phyloP scores from a whole-genome alignment of 176 grass and related monocot species.

The Melocanna baccifera region DNA sequence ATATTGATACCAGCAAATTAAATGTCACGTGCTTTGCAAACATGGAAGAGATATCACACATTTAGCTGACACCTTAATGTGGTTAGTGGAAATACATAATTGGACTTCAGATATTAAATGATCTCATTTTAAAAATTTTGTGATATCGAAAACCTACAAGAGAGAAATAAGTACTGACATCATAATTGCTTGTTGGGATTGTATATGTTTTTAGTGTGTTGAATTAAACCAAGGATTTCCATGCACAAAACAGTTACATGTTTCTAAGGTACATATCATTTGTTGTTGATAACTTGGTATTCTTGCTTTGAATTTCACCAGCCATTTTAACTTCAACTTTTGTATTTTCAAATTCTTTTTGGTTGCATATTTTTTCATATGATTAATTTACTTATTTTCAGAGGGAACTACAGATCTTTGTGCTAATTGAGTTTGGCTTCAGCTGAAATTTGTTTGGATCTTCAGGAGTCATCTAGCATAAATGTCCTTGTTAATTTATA shows the following conservation, averaged over 20 bases:
- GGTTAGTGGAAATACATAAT: background rate
- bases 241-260: background rate
- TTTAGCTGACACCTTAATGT: background rate
- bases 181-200: background rate
- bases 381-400: background rate
- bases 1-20: background rate
- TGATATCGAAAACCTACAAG: background rate
- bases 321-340: background rate
- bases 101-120: background rate
- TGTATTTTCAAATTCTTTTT: background rate
- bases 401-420: background rate
- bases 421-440: slow-evolving; percentile 18
- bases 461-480: background rate
- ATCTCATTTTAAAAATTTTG: background rate
- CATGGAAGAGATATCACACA: background rate
- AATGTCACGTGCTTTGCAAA: background rate
- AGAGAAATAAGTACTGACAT: background rate
- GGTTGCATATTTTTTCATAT: background rate
- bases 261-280: background rate
- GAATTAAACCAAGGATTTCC: background rate
- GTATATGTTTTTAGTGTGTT: slow-evolving; percentile 2
- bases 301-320: background rate
- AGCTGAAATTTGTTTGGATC: background rate
- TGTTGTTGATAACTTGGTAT: background rate
- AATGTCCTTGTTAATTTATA: background rate